Evolutionary conservation across 2,329 filamentous ascomycete genomes (phyloP).

Genomic region (Canariomyces notabilis): DNA sequence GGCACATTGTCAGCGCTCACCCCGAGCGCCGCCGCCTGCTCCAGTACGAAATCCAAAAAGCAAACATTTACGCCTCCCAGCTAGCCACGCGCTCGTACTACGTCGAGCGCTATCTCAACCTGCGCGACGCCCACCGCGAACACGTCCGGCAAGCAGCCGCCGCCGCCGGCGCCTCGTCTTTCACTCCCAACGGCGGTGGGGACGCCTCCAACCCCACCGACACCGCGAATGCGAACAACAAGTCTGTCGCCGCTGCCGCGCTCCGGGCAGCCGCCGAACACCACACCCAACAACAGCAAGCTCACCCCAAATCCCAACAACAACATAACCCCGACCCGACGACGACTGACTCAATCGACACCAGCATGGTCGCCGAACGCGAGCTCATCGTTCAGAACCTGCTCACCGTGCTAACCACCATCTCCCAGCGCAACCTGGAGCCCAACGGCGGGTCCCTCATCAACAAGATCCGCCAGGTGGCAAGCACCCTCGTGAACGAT

Average conservation of each 20-base stretch:
- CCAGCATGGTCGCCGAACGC: constrained; percentile 67
- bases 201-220: constrained; percentile 33
- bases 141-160: constrained; percentile 32
- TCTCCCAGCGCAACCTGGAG: constrained; percentile 82
- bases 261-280: constrained; percentile 40
- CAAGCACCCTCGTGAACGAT: constrained; percentile 68
- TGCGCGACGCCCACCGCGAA: constrained; percentile 60
- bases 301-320: constrained; percentile 28
- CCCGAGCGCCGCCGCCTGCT: constrained; percentile 50
- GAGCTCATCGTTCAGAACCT: constrained; percentile 79
- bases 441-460: constrained; percentile 62
- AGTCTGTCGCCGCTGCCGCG: constrained; percentile 33
- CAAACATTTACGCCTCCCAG: constrained; percentile 80
- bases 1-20: constrained; percentile 45
- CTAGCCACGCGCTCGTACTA: constrained; percentile 77
- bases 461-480: constrained; percentile 79
- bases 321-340: constrained; percentile 36
- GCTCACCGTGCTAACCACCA: constrained; percentile 66
- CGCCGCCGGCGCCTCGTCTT: constrained; percentile 32
- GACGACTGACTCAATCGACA: constrained; percentile 50
- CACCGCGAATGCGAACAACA: constrained; percentile 22
- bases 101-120: constrained; percentile 78
- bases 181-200: constrained; percentile 30
- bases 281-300: background rate
- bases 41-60: constrained; percentile 87